Evolutionary conservation across 257 asterid species (phyloP).

Genomic region (Solanum pimpinellifolium): DNA sequence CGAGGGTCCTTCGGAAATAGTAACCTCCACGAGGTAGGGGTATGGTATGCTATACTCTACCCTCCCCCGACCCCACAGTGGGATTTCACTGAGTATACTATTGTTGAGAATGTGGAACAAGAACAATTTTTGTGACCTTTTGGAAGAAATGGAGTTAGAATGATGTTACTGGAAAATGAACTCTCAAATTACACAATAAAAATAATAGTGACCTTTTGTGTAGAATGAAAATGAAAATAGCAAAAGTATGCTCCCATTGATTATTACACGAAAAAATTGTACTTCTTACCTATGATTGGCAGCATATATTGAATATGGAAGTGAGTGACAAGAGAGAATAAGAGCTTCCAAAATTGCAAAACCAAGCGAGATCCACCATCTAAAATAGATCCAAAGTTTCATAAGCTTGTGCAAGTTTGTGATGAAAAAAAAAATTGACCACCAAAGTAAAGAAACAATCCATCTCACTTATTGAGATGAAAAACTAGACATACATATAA

Average conservation of each 20-base stretch:
- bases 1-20: too few relatives aligned
- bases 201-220: background rate
- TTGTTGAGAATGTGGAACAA: background rate
- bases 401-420: background rate
- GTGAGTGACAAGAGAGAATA: slow-evolving; percentile 72
- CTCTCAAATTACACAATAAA: background rate
- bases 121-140: background rate
- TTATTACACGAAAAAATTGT: background rate
- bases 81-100: background rate
- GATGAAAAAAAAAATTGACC: slow-evolving; percentile 6
- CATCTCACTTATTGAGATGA: slow-evolving; percentile 72
- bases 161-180: background rate
- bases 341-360: slow-evolving; percentile 76
- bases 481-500: slow-evolving; percentile 94
- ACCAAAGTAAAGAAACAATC: slow-evolving; percentile 14
- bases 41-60: background rate
- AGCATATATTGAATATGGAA: slow-evolving; percentile 85
- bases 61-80: background rate
- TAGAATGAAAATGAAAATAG: background rate
- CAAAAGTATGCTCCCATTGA: background rate
- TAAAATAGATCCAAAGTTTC: slow-evolving; percentile 26
- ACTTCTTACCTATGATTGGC: slow-evolving; percentile 71
- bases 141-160: background rate
- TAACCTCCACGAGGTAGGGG: background rate
- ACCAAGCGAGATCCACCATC: slow-evolving; percentile 99